Evolutionary conservation across 768 basidiomycete species (phyloP).

Genomic region (Xerocomus potaroensis): DNA sequence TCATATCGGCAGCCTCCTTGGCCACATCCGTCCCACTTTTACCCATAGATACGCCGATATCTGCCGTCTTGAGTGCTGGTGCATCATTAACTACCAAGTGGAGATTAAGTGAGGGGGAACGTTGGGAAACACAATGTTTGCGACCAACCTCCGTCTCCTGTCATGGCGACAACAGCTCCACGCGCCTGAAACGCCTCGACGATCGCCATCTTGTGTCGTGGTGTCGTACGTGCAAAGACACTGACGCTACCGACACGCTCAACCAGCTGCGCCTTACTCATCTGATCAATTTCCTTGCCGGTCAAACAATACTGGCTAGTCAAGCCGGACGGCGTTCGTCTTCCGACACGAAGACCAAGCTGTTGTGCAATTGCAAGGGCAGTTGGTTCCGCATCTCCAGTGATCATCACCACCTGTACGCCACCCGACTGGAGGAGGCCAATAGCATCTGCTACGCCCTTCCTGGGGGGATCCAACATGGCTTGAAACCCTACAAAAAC

Average conservation of each 20-base stretch:
- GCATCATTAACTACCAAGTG: constrained; percentile 78
- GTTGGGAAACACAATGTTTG: constrained; percentile 25
- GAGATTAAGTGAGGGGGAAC: background rate
- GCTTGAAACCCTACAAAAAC: constrained; percentile 92
- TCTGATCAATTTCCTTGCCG: constrained; percentile 78
- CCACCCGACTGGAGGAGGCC: constrained; percentile 76
- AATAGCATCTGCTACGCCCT: constrained; percentile 90
- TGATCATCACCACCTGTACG: constrained; percentile 98
- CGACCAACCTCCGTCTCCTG: constrained; percentile 84
- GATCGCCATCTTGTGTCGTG: constrained; percentile 97
- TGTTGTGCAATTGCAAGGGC: constrained; percentile 84
- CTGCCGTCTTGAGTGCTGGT: constrained; percentile 95
- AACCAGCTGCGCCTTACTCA: constrained; percentile 75
- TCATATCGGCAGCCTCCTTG: constrained; percentile 96
- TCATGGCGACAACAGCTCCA: constrained; percentile 94
- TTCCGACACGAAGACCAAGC: constrained; percentile 72
- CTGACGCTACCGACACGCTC: constrained; percentile 78
- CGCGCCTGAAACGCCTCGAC: constrained; percentile 89
- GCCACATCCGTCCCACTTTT: constrained; percentile 98
- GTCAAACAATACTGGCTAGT: constrained; percentile 54
- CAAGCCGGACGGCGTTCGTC: constrained; percentile 30
- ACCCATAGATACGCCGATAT: constrained; percentile 97
- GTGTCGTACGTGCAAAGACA: constrained; percentile 94
- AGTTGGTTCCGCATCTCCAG: constrained; percentile 90
- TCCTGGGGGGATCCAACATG: constrained; percentile 92